Evolutionary conservation across 257 asterid species (phyloP).

Genomic region (Nicotiana benthamiana): DNA sequence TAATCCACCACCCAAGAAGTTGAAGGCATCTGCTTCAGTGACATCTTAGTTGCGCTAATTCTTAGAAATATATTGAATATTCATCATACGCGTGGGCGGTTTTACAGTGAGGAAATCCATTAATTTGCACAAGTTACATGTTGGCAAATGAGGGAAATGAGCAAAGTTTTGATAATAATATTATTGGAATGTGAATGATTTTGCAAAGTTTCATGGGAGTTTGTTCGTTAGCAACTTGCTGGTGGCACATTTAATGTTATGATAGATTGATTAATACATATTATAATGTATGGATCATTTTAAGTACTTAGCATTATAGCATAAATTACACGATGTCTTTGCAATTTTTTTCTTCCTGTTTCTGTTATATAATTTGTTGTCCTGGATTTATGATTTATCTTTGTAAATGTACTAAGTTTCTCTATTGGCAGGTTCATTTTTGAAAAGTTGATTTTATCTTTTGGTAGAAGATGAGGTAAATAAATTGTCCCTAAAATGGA

Average conservation of each 20-base stretch:
- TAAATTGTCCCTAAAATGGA: too few species aligned
- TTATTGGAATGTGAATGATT: conserved; percentile 1
- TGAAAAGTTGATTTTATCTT: too few species aligned
- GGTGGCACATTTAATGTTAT: neutral
- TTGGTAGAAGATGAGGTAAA: too few species aligned
- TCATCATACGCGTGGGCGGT: neutral
- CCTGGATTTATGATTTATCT: too few species aligned
- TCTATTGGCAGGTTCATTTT: too few species aligned
- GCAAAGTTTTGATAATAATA: neutral
- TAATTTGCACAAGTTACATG: neutral
- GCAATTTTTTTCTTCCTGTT: too few species aligned
- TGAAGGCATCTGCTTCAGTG: conserved; percentile 19
- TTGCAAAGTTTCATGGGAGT: neutral
- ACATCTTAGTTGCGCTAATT: neutral
- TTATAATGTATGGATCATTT: neutral
- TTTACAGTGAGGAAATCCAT: neutral
- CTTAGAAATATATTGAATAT: neutral
- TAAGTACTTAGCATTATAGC: neutral
- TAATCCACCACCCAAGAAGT: conserved; percentile 41
- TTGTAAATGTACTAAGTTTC: too few species aligned
- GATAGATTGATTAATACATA: neutral
- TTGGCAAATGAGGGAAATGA: neutral
- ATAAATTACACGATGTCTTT: too few species aligned
- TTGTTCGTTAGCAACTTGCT: neutral
- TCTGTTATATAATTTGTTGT: too few species aligned